A percentile compares a stretch with the other conserved stretches of the same genome.
Evolutionary conservation across 1,284 basidiomycete genomes (phyloP).

Genomic region (Phellopilus nigrolimitatus): DNA sequence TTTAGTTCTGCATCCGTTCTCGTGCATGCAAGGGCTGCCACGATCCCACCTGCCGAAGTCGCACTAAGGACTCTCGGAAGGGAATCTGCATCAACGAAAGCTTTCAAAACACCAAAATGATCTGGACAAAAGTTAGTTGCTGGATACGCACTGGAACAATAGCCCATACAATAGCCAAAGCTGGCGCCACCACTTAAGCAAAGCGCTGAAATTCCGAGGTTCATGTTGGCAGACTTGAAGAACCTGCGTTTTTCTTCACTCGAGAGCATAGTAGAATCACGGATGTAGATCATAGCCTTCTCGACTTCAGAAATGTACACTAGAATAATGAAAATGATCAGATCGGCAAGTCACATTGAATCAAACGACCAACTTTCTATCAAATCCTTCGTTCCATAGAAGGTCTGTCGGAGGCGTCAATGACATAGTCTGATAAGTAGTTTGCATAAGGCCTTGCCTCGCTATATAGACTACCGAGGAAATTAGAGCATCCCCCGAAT

Average conservation of each 20-base stretch:
- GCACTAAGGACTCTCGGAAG: slow-evolving; percentile 75
- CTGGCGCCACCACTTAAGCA: slow-evolving; percentile 93
- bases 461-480: slow-evolving; percentile 67
- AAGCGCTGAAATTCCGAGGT: slow-evolving; percentile 86
- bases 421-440: slow-evolving; percentile 12
- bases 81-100: slow-evolving; percentile 77
- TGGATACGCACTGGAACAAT: background rate
- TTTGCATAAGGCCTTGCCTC: slow-evolving; percentile 49
- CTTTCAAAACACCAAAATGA: slow-evolving; percentile 89
- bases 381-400: slow-evolving; percentile 81
- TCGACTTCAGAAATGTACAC: slow-evolving; percentile 82
- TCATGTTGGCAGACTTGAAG: slow-evolving; percentile 85
- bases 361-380: slow-evolving; percentile 63
- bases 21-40: slow-evolving; percentile 85
- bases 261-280: slow-evolving; percentile 67
- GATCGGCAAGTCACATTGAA: background rate
- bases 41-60: slow-evolving; percentile 89
- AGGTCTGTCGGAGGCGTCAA: slow-evolving; percentile 53
- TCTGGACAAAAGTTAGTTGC: slow-evolving; percentile 38
- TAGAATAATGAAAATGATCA: slow-evolving; percentile 27
- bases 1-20: slow-evolving; percentile 88
- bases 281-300: slow-evolving; percentile 67
- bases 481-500: background rate
- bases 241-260: slow-evolving; percentile 90
- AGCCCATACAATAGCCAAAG: slow-evolving; percentile 81